Evolutionary conservation across 768 basidiomycete species (phyloP), one percentile per base, ranked within the genome.

Genomic region (Ramaria sp.): DNA sequence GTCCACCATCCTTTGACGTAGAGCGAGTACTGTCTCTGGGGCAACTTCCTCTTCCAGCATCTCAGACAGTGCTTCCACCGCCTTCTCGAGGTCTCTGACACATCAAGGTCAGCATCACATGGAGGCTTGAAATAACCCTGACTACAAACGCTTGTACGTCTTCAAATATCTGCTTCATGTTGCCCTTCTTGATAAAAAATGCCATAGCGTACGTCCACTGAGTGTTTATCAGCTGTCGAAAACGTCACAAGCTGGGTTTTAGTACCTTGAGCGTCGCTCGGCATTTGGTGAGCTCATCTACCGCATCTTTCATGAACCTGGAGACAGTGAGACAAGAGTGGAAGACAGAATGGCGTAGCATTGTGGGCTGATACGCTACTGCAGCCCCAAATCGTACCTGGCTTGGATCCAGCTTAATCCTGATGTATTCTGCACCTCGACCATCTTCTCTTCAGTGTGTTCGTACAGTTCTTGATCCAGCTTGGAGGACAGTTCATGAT

Each of bases 121-220:
- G 3, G 19, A 17, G n/a, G 9, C 17, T 1, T 45, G 30, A 19
- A n/a, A 51, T n/a, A 6, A 42, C 20, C 34, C 24, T 33, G 9
- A 17, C 50, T 37, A 51, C 59, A 15, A 17, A 61, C 60, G 59
- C 60, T 38, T 61, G 60, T 10, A 61, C 48, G 41, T 61, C 60
- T 38, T 61, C 60, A 57, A 61, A 58, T 30, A 61, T 56, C 41
- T 56, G 19, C 43, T 61, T 61, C 60, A 57, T 53, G 41, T 61
- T 61, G 7, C 60, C 60, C 7, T 30, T 19, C 31, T 50, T 17
- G 27, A 61, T 27, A 30, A 51, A 61, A 38, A 54, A 56, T 4
- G 60, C 60, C 60, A 61, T 61, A 11, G 54, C 60, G 37, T 61
- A 61, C 5, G 60, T 56, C 60, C 60, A 61, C 54, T 37, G 30